phyloP scores from a whole-genome alignment of 805 yeast genomes.

The Middelhovenomyces tepae region DNA sequence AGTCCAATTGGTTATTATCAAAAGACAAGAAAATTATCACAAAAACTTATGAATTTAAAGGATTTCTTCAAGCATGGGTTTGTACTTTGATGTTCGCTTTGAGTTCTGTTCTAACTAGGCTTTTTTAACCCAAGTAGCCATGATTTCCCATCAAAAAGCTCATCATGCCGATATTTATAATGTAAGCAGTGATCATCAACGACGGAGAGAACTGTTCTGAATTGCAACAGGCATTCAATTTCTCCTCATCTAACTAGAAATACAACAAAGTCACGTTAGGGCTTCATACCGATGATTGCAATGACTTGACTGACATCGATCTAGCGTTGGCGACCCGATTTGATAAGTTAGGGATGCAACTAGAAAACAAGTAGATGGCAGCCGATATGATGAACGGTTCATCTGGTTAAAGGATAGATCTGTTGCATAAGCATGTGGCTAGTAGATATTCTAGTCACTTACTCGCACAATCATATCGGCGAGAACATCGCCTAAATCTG shows the following conservation, averaged over 20 bases:
- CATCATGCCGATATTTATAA: conserved; percentile 19
- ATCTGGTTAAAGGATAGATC: too few relatives aligned
- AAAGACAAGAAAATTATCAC: conserved; percentile 5
- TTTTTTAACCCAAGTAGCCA: conserved; percentile 19
- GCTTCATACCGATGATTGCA: conserved; percentile 14
- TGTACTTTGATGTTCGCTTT: conserved; percentile 1
- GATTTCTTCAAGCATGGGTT: conserved; percentile 16
- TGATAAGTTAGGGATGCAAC: too few relatives aligned
- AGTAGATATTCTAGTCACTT: too few relatives aligned
- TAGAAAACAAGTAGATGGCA: too few relatives aligned
- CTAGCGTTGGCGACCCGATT: conserved; percentile 12
- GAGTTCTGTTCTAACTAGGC: conserved; percentile 10
- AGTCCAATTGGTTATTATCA: conserved; percentile 11
- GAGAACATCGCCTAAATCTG: too few relatives aligned
- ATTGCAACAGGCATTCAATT: too few relatives aligned
- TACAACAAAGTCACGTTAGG: conserved; percentile 16
- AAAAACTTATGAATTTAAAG: conserved; percentile 10
- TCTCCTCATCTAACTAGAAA: conserved; percentile 3
- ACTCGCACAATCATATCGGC: too few relatives aligned
- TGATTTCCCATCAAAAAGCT: conserved; percentile 15
- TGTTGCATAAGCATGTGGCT: too few relatives aligned
- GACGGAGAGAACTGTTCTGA: too few relatives aligned
- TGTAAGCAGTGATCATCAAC: too few relatives aligned
- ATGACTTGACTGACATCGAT: conserved; percentile 13
- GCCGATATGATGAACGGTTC: too few relatives aligned